Evolutionary conservation across 2,329 filamentous ascomycete genomes (phyloP), one percentile per base, ranked within the genome.

Genomic region (Pezicula neosporulosa): DNA sequence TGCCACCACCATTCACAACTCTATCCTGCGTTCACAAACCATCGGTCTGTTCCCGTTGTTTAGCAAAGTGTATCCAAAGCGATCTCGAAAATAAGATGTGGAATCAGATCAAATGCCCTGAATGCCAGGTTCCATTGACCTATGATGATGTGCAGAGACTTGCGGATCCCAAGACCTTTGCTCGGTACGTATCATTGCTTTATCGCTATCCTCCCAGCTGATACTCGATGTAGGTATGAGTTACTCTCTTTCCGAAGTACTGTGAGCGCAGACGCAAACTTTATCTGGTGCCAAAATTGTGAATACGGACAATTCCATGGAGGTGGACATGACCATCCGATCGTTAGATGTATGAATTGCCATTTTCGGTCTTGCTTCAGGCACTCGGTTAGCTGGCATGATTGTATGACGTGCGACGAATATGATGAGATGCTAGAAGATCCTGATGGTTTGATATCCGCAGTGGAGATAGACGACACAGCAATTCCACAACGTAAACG

Each of bases 271-370:
- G 53, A 55, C 33, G 15, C 21, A 3, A 48, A 57, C 36, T 57
- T 57, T 42, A 18, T 57, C 19, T 57, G 55, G 55, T 57, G 53
- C 36, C 53, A 44, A 41, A 46, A 50, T 13, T 57, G 55, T 16
- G 48, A 52, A n/a, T 55, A 51, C 35, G 55, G 55, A 6, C 55
- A 57, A 44, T 30, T 55, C 1, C 53, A 57, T 39, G 43, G 36
- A 1, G 44, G 44, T 21, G 52, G 55, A 18, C n/a, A 16, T 18
- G 27, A 48, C 2, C 45, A 53, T 4, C 55, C 55, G 6, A 48
- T 57, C 6, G 39, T 55, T 19, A 42, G 47, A 5, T 57, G 55
- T 18, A 13, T 48, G 21, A 50, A 54, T 6, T 57, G 55, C 44
- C 48, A 51, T 5, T 49, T 51, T 36, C 42, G 36, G 6, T 52